phyloP scores from a whole-genome alignment of 2,329 filamentous ascomycete species.

The Penicillium sp. region DNA sequence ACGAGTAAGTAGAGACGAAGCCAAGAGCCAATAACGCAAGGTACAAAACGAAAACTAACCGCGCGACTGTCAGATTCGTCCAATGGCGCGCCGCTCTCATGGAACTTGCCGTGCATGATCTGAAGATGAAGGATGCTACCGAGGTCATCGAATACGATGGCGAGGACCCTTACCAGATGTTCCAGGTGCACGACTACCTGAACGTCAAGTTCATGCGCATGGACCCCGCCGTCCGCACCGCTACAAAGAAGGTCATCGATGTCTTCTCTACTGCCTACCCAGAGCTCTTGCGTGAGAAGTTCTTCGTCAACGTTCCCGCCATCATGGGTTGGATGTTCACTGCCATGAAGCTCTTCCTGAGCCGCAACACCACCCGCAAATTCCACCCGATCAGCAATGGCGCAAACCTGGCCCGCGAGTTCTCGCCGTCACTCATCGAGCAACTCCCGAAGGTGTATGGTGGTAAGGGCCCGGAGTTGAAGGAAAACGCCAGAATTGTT shows the following conservation, averaged over 20 bases:
- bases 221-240: constrained; percentile 73
- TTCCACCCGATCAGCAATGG: constrained; percentile 79
- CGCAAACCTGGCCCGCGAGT: constrained; percentile 64
- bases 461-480: constrained; percentile 64
- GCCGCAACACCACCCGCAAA: constrained; percentile 73
- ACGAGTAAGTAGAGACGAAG: constrained; percentile 62
- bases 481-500: constrained; percentile 38
- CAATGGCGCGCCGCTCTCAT: constrained; percentile 88
- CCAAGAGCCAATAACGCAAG: neutral
- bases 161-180: constrained; percentile 82
- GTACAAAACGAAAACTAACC: neutral
- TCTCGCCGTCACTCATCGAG: constrained; percentile 57
- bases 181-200: constrained; percentile 92
- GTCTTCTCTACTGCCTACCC: constrained; percentile 82
- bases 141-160: constrained; percentile 65
- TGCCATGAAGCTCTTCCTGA: constrained; percentile 74
- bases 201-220: constrained; percentile 83
- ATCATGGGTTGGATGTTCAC: constrained; percentile 88
- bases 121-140: constrained; percentile 70
- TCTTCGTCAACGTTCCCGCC: constrained; percentile 90
- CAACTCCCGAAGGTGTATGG: constrained; percentile 77
- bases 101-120: constrained; percentile 78
- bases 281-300: constrained; percentile 86
- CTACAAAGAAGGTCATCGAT: constrained; percentile 78
- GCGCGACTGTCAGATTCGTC: constrained; percentile 66